Base-by-base conservation (phyloP, 306 rosid species). In the Cicer chorassanicum region DNA sequence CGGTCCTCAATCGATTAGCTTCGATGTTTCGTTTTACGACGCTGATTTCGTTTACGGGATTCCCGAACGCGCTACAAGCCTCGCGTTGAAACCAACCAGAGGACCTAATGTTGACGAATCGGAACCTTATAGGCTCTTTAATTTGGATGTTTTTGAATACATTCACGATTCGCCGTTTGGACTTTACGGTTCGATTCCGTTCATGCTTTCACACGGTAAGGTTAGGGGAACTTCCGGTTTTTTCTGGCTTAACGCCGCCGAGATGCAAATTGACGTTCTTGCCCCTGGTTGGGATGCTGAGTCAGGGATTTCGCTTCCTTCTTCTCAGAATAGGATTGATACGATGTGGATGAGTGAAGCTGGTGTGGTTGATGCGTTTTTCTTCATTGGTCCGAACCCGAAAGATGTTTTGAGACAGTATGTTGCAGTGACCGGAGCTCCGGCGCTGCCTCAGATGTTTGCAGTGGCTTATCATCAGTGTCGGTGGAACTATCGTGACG, bases 301-400 rank as follows among this genome's bases (percentile, higher is more conserved):
- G 42, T 82, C 87, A 0, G 88, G 87, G 56, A 86, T 93, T 78
- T 67, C 84, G 9, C 85, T 88, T 44, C 96, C 98, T 66, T 89
- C 93, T 1, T 79, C 86, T 6, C 88, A 85, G 81, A 73, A 80
- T 8, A 83, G 93, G 77, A 79, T 94, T 1, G 99, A 94, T 73
- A 94, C 96, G 0, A 68, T 90, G 42, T 94, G 99, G 99, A 94
- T 94, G 97, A 88, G 89, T 54, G 99, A 94, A 80, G 97, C 93
- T 0, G 99, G 99, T 50, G 74, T 92, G 2, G 97, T 94, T 8
- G 99, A 94, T 24, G 70, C 90, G 0, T 94, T 94, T 80, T 90
- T 94, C 18, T 94, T 94, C 3, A 79, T 87, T 9, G 99, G 99
- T 50, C 99, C 97, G 0, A 78, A 73, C 34, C 96, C 99, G 6